These are phyloP conservation scores for Aspergillus kassunensis DNA, from an alignment of 495 filamentous ascomycete species.

Conservation along the genomic window DNA sequence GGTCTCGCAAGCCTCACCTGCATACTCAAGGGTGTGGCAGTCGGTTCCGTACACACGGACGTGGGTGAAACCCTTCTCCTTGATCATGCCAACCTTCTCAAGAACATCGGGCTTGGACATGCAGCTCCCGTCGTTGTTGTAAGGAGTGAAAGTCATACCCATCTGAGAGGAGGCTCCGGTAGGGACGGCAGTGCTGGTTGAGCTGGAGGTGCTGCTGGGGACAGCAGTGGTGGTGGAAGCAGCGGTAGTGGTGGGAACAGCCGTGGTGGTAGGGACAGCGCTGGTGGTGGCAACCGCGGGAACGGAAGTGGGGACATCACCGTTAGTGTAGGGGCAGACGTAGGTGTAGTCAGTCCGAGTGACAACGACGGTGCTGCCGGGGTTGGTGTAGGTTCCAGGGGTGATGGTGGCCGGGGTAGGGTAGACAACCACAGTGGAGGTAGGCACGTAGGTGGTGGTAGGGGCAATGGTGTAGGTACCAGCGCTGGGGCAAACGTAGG, in stretches of 20 bases:
- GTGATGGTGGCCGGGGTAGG: slow-evolving; percentile 61
- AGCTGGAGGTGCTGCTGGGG: slow-evolving; percentile 17
- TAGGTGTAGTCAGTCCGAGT: slow-evolving; percentile 65
- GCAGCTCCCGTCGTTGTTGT: slow-evolving; percentile 59
- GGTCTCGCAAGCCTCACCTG: slow-evolving; percentile 59
- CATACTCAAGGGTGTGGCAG: slow-evolving; percentile 73
- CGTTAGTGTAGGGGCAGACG: slow-evolving; percentile 65
- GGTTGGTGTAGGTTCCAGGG: slow-evolving; percentile 71
- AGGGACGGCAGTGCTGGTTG: slow-evolving; percentile 10
- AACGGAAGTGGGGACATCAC: slow-evolving; percentile 21
- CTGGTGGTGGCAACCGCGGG: slow-evolving; percentile 24
- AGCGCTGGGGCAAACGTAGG: slow-evolving; percentile 72
- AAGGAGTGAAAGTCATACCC: slow-evolving; percentile 93
- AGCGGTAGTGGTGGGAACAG: slow-evolving; percentile 16
- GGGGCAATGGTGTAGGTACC: slow-evolving; percentile 81
- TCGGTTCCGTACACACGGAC: slow-evolving; percentile 91
- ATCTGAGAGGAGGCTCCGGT: slow-evolving; percentile 55
- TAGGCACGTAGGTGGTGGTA: slow-evolving; percentile 55
- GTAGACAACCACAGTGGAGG: slow-evolving; percentile 57
- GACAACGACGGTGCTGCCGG: slow-evolving; percentile 62
- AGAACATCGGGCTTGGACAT: slow-evolving; percentile 58
- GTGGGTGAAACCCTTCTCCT: slow-evolving; percentile 67
- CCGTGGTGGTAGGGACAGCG: slow-evolving; percentile 15
- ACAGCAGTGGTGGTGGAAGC: slow-evolving; percentile 14
- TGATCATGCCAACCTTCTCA: slow-evolving; percentile 64